Evolutionary conservation across 805 yeast species (phyloP), one percentile per base, ranked within the genome.

Genomic region (Cyberlindnera euphorbiiphila): DNA sequence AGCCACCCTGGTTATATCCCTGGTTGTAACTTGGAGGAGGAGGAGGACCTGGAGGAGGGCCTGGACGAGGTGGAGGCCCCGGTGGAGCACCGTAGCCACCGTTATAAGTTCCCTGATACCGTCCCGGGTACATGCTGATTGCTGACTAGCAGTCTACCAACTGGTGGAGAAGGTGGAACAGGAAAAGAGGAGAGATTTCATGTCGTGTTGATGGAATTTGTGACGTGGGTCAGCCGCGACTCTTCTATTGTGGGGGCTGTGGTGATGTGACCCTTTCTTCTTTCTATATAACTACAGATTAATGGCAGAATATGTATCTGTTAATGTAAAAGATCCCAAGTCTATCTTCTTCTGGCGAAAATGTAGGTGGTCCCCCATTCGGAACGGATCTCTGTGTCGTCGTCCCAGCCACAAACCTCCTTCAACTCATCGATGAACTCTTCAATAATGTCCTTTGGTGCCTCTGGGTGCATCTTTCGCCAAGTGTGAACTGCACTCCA

Each of bases 401-500:
- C 66, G 11, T 57, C 56, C 73, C 84, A 72, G 4, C 72, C 72
- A 39, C 72, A 61, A 12, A 50, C 53, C 11, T 47, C 50, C 34
- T 64, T 62, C 45, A 79, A 54, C 37, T 68, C 73, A 8, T 64
- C 61, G 25, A 72, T 58, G 41, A 72, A 66, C 23, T 51, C 47
- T 25, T 76, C 81, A 1, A 72, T 71, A 17, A 78, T 60, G 49
- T 77, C 81, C 5, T 55, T 55, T 17, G 53, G 60, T 14, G 50
- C 50, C 9, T 61, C 64, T 9, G 63, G 63, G 38, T 76, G 60
- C 5, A 56, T 67, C 33, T 56, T 60, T 60, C 69, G 41, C 84
- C 85, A 56, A 59, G 76, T 67, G 54, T 78, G 84, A 47, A 69
- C 72, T 2, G 83, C 69, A 52, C 93, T 81, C 72, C 80, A 81